Evolutionary conservation across 2,329 filamentous ascomycete genomes (phyloP).

Genomic region (Ustilaginoidea virens): DNA sequence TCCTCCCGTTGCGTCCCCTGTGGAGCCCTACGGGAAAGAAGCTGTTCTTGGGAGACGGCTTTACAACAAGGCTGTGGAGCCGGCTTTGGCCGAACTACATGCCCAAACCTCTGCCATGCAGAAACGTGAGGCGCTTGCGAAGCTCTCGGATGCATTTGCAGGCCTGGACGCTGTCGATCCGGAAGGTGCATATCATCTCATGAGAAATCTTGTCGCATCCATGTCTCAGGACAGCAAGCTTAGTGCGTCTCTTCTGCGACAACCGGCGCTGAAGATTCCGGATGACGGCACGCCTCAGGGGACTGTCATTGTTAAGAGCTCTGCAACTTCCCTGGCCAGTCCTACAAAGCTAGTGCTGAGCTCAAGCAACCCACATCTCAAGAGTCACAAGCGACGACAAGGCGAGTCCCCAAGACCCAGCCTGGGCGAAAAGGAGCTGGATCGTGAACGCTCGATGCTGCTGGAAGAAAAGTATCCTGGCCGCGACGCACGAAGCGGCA

Average conservation of each 20-base stretch:
- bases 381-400: constrained; percentile 58
- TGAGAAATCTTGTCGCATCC: constrained; percentile 62
- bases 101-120: constrained; percentile 53
- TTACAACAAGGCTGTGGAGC: constrained; percentile 69
- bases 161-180: constrained; percentile 76
- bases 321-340: constrained; percentile 24
- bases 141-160: constrained; percentile 73
- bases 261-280: constrained; percentile 23
- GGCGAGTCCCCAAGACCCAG: constrained; percentile 20
- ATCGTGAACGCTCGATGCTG: constrained; percentile 30
- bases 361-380: constrained; percentile 72
- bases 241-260: constrained; percentile 28
- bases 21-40: constrained; percentile 59
- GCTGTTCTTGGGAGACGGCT: constrained; percentile 65
- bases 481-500: constrained; percentile 45
- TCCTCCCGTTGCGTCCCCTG: constrained; percentile 26
- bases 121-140: constrained; percentile 72
- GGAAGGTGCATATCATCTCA: constrained; percentile 74
- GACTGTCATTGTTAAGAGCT: constrained; percentile 42
- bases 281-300: constrained; percentile 32
- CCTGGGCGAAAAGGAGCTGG: constrained; percentile 27
- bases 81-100: constrained; percentile 69
- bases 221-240: constrained; percentile 57
- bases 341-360: constrained; percentile 58
- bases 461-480: constrained; percentile 40